These are phyloP conservation scores for Apiospora aurea DNA, from an alignment of 2,329 filamentous ascomycete species.

Conservation along the genomic window DNA sequence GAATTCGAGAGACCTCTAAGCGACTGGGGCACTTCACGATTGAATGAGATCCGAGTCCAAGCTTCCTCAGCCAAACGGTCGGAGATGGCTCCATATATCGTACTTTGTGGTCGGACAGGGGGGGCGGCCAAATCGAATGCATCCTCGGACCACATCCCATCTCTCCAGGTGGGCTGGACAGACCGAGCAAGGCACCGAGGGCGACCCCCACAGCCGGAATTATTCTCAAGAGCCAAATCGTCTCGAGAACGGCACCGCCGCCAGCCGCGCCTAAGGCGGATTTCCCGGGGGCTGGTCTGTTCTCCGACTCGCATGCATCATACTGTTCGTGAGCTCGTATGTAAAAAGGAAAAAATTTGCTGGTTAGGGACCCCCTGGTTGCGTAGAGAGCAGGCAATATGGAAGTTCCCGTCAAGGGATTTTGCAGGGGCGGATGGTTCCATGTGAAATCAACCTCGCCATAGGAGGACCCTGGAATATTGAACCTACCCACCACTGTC, in stretches of 20 bases:
- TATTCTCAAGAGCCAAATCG: background rate
- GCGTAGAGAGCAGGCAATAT: background rate
- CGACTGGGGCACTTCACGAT: background rate
- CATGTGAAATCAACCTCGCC: background rate
- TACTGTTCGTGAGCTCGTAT: background rate
- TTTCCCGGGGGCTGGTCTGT: background rate
- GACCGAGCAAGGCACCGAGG: background rate
- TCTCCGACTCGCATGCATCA: background rate
- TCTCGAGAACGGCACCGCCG: background rate
- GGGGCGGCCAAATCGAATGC: constrained; percentile 1
- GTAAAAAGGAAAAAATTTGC: background rate
- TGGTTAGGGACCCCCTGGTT: background rate
- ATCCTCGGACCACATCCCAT: background rate
- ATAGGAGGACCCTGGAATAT: background rate
- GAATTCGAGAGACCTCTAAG: background rate
- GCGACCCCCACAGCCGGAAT: background rate
- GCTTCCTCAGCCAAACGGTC: constrained; percentile 15
- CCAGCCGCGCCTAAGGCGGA: constrained; percentile 8
- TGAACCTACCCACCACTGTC: background rate
- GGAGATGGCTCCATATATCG: constrained; percentile 7
- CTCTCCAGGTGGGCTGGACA: background rate
- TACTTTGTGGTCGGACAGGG: background rate
- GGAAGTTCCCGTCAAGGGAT: background rate
- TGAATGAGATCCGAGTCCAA: background rate
- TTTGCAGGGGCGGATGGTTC: background rate